A percentile compares a stretch with the other conserved stretches of the same genome.
Conservation (phyloP, 805 yeast genomes). For the Deakozyma indianensis region DNA sequence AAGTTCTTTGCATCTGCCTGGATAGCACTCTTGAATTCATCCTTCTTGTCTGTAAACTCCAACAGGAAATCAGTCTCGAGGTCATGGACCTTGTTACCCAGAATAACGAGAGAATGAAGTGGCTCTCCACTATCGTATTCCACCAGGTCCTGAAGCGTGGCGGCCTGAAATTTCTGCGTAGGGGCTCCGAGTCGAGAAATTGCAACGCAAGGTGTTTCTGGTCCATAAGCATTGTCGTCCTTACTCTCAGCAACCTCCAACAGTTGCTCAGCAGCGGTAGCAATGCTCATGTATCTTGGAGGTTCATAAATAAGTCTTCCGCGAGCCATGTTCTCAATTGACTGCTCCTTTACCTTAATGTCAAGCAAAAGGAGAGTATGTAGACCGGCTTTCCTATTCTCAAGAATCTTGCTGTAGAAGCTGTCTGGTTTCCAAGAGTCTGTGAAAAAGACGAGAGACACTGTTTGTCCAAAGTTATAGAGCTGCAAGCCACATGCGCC, state of each 20-base stretch:
- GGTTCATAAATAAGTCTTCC: slow-evolving; percentile 91
- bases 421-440: slow-evolving; percentile 95
- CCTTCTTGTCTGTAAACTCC: slow-evolving; percentile 55
- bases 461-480: slow-evolving; percentile 92
- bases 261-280: slow-evolving; percentile 77
- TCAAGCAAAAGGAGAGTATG: slow-evolving; percentile 83
- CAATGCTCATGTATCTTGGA: slow-evolving; percentile 89
- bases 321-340: slow-evolving; percentile 83
- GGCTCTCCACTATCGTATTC: slow-evolving; percentile 90
- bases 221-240: slow-evolving; percentile 64
- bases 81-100: slow-evolving; percentile 89
- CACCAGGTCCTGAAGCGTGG: slow-evolving; percentile 60
- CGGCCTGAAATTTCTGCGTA: slow-evolving; percentile 69
- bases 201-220: slow-evolving; percentile 85
- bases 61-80: slow-evolving; percentile 75
- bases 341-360: slow-evolving; percentile 93
- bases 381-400: slow-evolving; percentile 78
- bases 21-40: slow-evolving; percentile 33
- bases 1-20: slow-evolving; percentile 18
- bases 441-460: slow-evolving; percentile 91
- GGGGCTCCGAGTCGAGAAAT: slow-evolving; percentile 87
- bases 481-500: slow-evolving; percentile 96
- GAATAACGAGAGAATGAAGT: slow-evolving; percentile 74
- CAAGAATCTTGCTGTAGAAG: slow-evolving; percentile 78
- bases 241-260: slow-evolving; percentile 75